Evolutionary conservation across 129 eudicot species (phyloP), one percentile per base, ranked within the genome.

Genomic region (Tagetes patula): DNA sequence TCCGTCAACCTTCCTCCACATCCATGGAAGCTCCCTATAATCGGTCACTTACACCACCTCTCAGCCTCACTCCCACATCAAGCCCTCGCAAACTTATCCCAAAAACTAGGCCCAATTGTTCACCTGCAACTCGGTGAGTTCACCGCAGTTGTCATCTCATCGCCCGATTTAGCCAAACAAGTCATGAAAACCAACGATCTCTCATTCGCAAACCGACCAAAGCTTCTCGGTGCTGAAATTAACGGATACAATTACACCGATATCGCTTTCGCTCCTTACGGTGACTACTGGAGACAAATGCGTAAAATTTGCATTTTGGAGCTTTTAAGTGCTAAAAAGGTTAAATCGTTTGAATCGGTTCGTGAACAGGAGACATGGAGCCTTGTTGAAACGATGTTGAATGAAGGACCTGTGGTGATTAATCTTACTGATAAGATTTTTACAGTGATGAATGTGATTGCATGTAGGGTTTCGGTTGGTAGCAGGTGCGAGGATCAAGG

Each of bases 91-190:
- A 42, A 67, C 27, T 50, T 82, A 60, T 74, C 85, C 36, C 41
- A 8, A 0, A 68, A 32, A 33, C 62, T 72, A 6, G 85, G 85
- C 37, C 79, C 85, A 3, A 20, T 82, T 14, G 73, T 82, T 49
- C 77, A 45, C 58, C 76, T 82, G 1, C 76, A 49, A 37, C 82
- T 82, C 9, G 80, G 82, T 8, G 73, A 82, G 63, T 56, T 72
- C 10, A 50, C 82, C 0, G 20, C 76, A 2, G 45, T 82, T 52
- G 70, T 82, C 5, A 45, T 82, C 40, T 77, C 79, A 11, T 77
- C 79, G 3, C 65, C 85, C 0, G 62, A 34, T 39, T 3, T 38
- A 3, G 79, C 82, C 13, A 82, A 77, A 69, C 73, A 77, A 61
- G 76, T 82, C 43, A 34, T 77, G 64, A 52, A 36, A 14, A 52